A percentile compares a stretch with the other conserved stretches of the same genome.
Evolutionary conservation across 179 eudicot species (phyloP).

Genomic region (Spinacia oleracea): DNA sequence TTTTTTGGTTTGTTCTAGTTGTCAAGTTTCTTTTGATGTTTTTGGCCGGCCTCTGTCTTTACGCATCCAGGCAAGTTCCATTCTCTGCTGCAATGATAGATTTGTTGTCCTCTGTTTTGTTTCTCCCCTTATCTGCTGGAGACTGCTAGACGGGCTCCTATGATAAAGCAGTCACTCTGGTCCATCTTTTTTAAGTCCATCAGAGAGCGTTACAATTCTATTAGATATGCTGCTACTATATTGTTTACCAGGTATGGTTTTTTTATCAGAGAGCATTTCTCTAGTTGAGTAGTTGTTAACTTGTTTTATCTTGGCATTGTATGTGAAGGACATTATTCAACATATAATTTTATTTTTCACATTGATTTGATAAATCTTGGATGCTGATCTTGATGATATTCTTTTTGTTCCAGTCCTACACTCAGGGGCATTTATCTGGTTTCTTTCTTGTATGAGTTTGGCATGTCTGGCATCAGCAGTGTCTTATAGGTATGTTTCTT

Average conservation of each 20-base stretch:
- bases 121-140: constrained; percentile 27
- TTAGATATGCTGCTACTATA: constrained; percentile 55
- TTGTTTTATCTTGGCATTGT: neutral
- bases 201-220: constrained; percentile 56
- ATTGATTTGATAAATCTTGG: neutral
- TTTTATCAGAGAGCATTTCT: neutral
- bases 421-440: constrained; percentile 65
- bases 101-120: no score
- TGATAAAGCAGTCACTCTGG: constrained; percentile 37
- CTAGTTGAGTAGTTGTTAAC: neutral
- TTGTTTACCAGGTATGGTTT: constrained; percentile 59
- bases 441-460: constrained; percentile 84
- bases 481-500: constrained; percentile 64
- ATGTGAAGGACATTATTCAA: neutral
- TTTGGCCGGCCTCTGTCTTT: no score
- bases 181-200: constrained; percentile 41
- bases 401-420: constrained; percentile 52
- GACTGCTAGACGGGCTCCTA: constrained; percentile 50
- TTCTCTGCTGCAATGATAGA: no score
- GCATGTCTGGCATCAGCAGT: constrained; percentile 78
- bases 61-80: no score
- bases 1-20: no score
- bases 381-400: constrained; percentile 3
- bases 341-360: neutral
- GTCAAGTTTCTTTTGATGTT: no score